Evolutionary conservation across 768 basidiomycete genomes (phyloP), one percentile per base, ranked within the genome.

Genomic region (Guyanaporus albipodus): DNA sequence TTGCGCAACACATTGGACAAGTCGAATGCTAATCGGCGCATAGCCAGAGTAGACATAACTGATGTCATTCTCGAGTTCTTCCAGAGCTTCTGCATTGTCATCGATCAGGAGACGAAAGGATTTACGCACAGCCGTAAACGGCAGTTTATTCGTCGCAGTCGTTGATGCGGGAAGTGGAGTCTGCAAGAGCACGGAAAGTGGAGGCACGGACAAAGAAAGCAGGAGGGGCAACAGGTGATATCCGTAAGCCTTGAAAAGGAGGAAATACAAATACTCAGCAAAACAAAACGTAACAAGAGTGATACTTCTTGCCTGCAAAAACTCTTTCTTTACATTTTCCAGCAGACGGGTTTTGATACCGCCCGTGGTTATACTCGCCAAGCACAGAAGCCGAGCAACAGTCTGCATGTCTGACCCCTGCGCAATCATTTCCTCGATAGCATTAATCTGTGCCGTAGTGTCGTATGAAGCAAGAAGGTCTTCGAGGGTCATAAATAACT

Each of bases 1-100:
- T 70, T 94, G 91, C 12, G 89, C 88, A 36, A 91, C 74, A 63
- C 93, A 93, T 69, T 98, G 96, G 3, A 98, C 85, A 8, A 98
- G 77, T 27, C 96, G 81, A 21, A 97, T 68, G 62, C 86, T 90
- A 54, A 98, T 81, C 12, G 96, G 96, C 1, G 96, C 95, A 65
- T 92, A 98, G 17, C 95, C 96, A 1, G 93, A 96, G 70, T 96
- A 99, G 28, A 91, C 89, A 63, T 89, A 98, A 50, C 89, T 85
- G 65, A 97, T 90, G 66, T 99, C 96, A 61, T 91, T 91, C 61
- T 96, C 92, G 27, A 87, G 76, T 59, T 88, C 87, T 50, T 87
- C 87, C 23, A 85, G 67, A 8, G 80, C 80, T 56, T 90, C 87
- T 38, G 78, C 75, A 50, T 72, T 82, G 50, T 93, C 91, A 54